Base-by-base conservation (phyloP, 805 yeast species). In the Soucietia sequanensis region DNA sequence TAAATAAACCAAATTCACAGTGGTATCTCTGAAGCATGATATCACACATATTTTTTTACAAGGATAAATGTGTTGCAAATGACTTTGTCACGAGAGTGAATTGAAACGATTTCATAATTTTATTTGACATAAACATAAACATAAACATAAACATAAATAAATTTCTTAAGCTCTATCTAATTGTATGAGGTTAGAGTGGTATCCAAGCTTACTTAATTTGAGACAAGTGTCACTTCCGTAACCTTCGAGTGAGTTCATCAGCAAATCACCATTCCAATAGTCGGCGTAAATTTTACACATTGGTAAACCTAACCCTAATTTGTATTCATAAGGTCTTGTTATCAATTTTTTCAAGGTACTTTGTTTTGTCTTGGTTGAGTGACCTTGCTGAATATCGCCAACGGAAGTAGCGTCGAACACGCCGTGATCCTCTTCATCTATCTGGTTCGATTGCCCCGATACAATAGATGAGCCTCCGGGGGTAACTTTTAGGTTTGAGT, bases 201-300 rank as follows among this genome's bases (percentile, higher is more conserved):
- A 69, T 27, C 96, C 96, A 37, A 88, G 70, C 55, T 87, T 85
- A 20, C 89, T 83, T 39, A 91, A 64, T 21, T 83, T 79, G 51
- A 93, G 63, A 40, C 83, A 81, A 0, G 91, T 89, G 53, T 91
- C 99, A 23, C 93, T 80, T 2, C 99, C 99, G 48, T 83, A 87
- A 2, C 96, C 97, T 40, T 88, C 91, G 33, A 91, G 65, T 0
- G 95, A 82, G 47, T 81, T 81, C 72, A 91, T 76, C 39, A 80
- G 81, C 33, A 91, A 60, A 33, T 83, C 85, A 5, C 98, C 98
- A 48, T 90, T 93, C 98, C 98, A 91, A 59, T 91, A 91, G 48
- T 91, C 97, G 0, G 95, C 87, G 54, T 91, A 91, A 0, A 90
- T 87, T 47, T 86, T 81, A 50, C 96, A 84, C 84, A 91, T 80